Evolutionary conservation across 345 rosid genomes (phyloP).

Genomic region (Euphorbia pulcherrima): DNA sequence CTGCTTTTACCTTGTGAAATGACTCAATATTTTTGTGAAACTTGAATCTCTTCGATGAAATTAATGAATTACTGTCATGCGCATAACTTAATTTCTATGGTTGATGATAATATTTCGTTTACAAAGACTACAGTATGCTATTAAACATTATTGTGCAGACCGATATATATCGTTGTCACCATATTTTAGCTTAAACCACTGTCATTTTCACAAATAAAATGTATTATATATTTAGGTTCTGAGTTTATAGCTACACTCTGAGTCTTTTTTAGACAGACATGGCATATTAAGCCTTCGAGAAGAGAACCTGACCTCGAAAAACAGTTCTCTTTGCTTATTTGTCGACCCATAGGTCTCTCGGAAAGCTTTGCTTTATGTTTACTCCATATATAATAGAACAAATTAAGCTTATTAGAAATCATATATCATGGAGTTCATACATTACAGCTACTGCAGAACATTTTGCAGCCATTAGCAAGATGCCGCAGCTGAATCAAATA

Average conservation of each 20-base stretch:
- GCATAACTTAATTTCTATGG: too few species aligned
- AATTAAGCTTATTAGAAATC: too few species aligned
- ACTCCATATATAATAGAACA: too few species aligned
- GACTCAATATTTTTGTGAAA: too few species aligned
- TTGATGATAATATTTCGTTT: slow-evolving; percentile 7
- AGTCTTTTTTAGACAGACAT: not conserved
- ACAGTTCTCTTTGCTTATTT: not conserved
- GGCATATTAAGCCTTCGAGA: not conserved
- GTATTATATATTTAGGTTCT: not conserved
- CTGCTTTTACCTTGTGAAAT: too few species aligned
- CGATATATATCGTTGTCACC: not conserved
- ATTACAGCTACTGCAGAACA: not conserved
- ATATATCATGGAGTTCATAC: not conserved
- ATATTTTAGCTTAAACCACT: not conserved
- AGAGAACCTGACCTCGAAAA: not conserved
- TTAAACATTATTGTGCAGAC: too few species aligned
- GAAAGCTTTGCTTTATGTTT: not conserved
- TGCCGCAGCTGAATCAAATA: too few species aligned
- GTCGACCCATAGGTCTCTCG: not conserved
- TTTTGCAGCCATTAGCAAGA: too few species aligned
- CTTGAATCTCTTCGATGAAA: too few species aligned
- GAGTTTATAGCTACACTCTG: not conserved
- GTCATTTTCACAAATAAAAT: not conserved
- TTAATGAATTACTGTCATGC: too few species aligned
- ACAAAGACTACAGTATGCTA: not conserved